Conservation (phyloP, 108 stramenopile species). For the Cyclotella distinguenda region DNA sequence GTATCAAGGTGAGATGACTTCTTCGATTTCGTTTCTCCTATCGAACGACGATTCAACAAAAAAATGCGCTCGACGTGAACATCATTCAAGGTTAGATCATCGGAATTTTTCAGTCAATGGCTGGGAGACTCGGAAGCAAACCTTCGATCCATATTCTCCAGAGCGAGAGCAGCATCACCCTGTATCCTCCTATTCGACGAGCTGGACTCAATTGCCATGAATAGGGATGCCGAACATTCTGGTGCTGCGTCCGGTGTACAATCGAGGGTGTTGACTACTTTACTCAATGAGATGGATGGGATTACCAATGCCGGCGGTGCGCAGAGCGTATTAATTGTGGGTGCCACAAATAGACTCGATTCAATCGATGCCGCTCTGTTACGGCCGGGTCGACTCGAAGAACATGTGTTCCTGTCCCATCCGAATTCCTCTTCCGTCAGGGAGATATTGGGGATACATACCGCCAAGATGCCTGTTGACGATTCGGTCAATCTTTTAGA, state of each 20-base stretch:
- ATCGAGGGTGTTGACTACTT: conserved; percentile 70
- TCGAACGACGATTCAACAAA: conserved; percentile 7
- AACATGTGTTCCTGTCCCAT: conserved; percentile 54
- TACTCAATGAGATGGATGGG: conserved; percentile 87
- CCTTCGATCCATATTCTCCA: conserved; percentile 82
- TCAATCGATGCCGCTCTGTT: conserved; percentile 61
- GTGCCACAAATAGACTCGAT: conserved; percentile 69
- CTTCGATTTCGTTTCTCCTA: background rate
- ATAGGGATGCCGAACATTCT: conserved; percentile 75
- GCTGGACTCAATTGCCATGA: conserved; percentile 92
- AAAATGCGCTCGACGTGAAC: background rate
- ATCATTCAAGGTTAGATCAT: conserved; percentile 59
- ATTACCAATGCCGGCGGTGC: conserved; percentile 56
- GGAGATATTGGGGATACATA: conserved; percentile 54
- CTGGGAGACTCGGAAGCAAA: conserved; percentile 95
- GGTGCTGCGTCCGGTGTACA: conserved; percentile 56
- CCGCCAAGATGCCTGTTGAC: conserved; percentile 38
- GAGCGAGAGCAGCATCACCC: conserved; percentile 85
- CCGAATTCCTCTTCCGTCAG: conserved; percentile 51
- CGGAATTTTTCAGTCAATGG: conserved; percentile 95
- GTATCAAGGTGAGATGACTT: conserved; percentile 51
- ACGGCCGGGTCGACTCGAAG: conserved; percentile 55
- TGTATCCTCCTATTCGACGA: conserved; percentile 98
- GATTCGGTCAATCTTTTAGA: conserved; percentile 15
- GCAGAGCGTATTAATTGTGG: conserved; percentile 57